Conservation (phyloP, 257 asterid genomes). For the Mitragyna speciosa region DNA sequence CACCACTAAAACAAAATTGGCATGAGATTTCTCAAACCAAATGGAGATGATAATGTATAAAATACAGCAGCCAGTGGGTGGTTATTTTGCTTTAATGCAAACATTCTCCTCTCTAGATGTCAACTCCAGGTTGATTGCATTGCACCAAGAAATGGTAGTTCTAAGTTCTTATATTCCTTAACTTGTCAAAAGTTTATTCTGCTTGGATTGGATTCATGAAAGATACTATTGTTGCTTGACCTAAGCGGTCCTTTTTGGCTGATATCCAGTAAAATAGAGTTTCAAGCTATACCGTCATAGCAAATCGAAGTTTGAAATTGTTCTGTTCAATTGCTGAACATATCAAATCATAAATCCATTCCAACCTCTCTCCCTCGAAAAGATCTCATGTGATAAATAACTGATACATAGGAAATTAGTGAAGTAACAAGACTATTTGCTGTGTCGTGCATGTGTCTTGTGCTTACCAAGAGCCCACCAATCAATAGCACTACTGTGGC, state of each 20-base stretch:
- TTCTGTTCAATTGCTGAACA: background rate
- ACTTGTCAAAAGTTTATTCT: too few relatives aligned
- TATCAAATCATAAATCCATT: background rate
- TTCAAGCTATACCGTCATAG: background rate
- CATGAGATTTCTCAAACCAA: background rate
- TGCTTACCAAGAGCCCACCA: constrained; percentile 99
- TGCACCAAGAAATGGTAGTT: too few relatives aligned
- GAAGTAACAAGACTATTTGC: background rate
- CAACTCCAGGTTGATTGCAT: too few relatives aligned
- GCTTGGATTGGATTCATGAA: too few relatives aligned
- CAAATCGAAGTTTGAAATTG: background rate
- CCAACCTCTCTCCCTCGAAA: background rate
- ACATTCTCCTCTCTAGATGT: background rate
- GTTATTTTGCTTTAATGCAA: background rate
- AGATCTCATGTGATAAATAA: background rate
- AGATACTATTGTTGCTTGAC: background rate
- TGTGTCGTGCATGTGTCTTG: background rate
- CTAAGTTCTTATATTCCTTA: too few relatives aligned
- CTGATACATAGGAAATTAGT: background rate
- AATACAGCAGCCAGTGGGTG: background rate
- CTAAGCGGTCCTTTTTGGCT: background rate
- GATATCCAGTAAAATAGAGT: background rate
- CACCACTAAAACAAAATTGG: background rate
- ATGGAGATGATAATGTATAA: background rate
- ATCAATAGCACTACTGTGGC: constrained; percentile 93